Conservation (phyloP, 345 rosid species). For the Punica granatum region DNA sequence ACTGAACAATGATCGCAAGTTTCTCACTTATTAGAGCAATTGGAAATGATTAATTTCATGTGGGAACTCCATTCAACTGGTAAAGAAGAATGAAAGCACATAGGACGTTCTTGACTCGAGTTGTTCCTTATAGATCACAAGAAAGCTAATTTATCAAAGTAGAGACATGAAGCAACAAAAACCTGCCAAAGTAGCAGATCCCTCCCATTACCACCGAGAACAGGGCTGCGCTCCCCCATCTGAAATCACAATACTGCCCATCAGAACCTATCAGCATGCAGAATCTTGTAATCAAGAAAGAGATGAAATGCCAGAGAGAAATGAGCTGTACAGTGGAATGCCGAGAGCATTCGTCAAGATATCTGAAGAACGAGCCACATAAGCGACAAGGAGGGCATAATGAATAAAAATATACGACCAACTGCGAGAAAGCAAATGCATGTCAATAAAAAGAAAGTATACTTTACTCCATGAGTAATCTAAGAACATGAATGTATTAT, state of each 20-base stretch:
- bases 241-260: slow-evolving; percentile 38
- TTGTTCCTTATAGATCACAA: neutral
- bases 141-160: neutral
- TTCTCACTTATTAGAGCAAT: neutral
- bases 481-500: neutral
- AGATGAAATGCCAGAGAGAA: slow-evolving; percentile 3
- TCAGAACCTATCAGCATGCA: slow-evolving; percentile 24
- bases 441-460: neutral
- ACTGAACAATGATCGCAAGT: neutral
- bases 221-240: slow-evolving; percentile 85
- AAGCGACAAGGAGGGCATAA: slow-evolving; percentile 83
- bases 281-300: neutral
- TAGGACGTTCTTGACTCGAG: neutral
- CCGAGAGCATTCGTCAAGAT: slow-evolving; percentile 66
- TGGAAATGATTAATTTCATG: neutral
- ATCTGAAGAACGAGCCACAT: slow-evolving; percentile 93
- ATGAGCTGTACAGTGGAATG: slow-evolving; percentile 58
- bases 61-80: neutral
- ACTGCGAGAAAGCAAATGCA: slow-evolving; percentile 42
- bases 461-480: neutral
- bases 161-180: slow-evolving; percentile 8
- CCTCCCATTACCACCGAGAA: slow-evolving; percentile 72
- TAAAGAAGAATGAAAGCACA: neutral
- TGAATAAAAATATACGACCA: slow-evolving; percentile 92
- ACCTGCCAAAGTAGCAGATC: slow-evolving; percentile 93